Evolutionary conservation across 495 filamentous ascomycete species (phyloP).

Genomic region (Penicillium salamii): DNA sequence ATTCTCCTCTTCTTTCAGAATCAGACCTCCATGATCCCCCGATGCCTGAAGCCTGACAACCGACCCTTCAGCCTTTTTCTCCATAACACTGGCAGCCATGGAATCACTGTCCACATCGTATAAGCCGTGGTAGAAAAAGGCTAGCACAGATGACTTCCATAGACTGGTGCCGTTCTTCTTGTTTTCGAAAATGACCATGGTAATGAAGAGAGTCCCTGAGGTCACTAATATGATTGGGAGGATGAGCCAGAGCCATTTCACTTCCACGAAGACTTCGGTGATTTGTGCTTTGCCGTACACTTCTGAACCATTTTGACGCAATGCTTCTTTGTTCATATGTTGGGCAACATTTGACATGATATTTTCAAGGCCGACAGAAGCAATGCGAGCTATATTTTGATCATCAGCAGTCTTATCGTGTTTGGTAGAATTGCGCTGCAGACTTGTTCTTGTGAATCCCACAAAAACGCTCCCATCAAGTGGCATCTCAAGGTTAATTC

Average conservation of each 20-base stretch:
- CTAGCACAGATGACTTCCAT: conserved; percentile 4
- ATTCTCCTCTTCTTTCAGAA: too few relatives aligned
- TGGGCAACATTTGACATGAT: neutral
- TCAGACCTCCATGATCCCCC: too few relatives aligned
- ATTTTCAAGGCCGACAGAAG: neutral
- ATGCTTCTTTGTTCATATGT: neutral
- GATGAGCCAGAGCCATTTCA: neutral
- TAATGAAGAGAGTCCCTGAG: neutral
- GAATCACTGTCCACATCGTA: neutral
- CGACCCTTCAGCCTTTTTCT: neutral
- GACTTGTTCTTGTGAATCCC: neutral
- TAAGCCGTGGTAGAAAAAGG: neutral
- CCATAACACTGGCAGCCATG: neutral
- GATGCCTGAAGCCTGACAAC: neutral
- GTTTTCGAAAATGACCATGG: neutral
- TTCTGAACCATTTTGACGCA: neutral
- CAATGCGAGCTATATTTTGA: neutral
- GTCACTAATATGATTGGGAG: neutral
- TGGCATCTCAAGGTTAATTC: neutral
- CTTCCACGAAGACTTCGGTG: neutral
- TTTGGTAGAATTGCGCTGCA: too few relatives aligned
- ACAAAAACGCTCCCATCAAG: neutral
- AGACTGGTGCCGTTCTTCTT: neutral
- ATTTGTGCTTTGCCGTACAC: neutral
- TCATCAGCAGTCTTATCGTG: too few relatives aligned